These are phyloP conservation scores for Camellia lanceoleosa DNA, from an alignment of 148 eudicot genomes.

Conservation along the genomic window DNA sequence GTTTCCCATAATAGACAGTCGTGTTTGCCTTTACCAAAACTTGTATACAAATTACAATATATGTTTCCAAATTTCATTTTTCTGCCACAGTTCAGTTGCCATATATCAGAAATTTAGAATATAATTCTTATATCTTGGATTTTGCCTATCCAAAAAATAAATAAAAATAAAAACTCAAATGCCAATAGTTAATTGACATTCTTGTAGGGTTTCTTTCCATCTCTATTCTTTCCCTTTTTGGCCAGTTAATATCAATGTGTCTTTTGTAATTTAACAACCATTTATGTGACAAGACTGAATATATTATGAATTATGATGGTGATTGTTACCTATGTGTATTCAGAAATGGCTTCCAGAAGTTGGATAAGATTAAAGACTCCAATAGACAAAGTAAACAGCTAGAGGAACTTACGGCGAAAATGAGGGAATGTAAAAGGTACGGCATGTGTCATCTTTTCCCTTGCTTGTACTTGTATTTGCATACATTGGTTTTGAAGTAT, in stretches of 20 bases:
- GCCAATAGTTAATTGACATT: background rate
- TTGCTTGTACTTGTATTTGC: slow-evolving; percentile 4
- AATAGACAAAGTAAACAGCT: slow-evolving; percentile 93
- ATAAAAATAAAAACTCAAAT: background rate
- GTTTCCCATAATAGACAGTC: background rate
- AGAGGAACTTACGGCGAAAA: slow-evolving; percentile 95
- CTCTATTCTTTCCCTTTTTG: background rate
- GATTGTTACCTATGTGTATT: slow-evolving; percentile 1
- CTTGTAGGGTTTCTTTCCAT: background rate
- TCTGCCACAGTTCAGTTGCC: background rate
- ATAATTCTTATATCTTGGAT: background rate
- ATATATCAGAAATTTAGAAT: background rate
- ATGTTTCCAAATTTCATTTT: background rate
- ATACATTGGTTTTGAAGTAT: background rate
- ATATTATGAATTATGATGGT: background rate
- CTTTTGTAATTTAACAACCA: background rate
- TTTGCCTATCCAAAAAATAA: background rate
- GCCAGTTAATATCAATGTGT: background rate
- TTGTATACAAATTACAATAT: background rate
- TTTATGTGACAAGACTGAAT: background rate
- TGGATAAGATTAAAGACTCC: slow-evolving; percentile 91
- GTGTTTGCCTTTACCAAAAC: background rate
- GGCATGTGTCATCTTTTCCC: background rate
- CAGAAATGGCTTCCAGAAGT: slow-evolving; percentile 98
- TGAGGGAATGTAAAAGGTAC: slow-evolving; percentile 99